These are phyloP conservation scores for Sporothrix curviconia DNA, from an alignment of 2,329 filamentous ascomycete species.

Conservation along the genomic window DNA sequence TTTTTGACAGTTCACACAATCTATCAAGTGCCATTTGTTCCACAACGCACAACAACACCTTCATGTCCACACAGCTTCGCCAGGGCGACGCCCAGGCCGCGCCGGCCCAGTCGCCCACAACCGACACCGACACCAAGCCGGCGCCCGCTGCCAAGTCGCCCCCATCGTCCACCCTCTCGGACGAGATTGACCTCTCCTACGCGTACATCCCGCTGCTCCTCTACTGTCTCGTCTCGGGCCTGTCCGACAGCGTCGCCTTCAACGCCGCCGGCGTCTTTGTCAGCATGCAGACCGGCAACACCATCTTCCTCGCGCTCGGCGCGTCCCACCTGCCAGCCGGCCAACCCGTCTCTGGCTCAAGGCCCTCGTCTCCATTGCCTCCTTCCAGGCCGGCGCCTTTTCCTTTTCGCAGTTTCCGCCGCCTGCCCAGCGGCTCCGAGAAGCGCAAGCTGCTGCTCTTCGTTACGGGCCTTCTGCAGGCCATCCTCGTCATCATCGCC, in stretches of 20 bases:
- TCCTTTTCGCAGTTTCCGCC: slow-evolving; percentile 65
- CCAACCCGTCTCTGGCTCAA: slow-evolving; percentile 59
- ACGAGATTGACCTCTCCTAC: slow-evolving; percentile 16
- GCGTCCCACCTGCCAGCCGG: slow-evolving; percentile 42
- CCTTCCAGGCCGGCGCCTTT: slow-evolving; percentile 67
- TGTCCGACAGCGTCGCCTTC: slow-evolving; percentile 69
- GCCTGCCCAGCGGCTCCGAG: slow-evolving; percentile 42
- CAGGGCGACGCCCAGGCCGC: too few species aligned
- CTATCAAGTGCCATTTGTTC: too few species aligned
- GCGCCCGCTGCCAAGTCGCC: too few species aligned
- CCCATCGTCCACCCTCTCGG: background rate
- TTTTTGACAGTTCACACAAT: background rate
- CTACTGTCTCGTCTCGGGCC: slow-evolving; percentile 70
- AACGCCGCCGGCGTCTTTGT: slow-evolving; percentile 76
- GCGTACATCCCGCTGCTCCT: slow-evolving; percentile 62
- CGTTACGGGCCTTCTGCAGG: slow-evolving; percentile 49
- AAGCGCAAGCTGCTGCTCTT: slow-evolving; percentile 57
- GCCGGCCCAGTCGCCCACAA: too few species aligned
- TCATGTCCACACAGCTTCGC: too few species aligned
- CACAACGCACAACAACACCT: too few species aligned
- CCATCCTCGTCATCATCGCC: slow-evolving; percentile 42
- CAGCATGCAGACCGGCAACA: slow-evolving; percentile 80
- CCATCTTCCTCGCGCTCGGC: slow-evolving; percentile 70
- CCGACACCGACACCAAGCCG: too few species aligned
- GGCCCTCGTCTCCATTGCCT: slow-evolving; percentile 61